phyloP scores from a whole-genome alignment of 495 filamentous ascomycete genomes.

The Lasiosphaeris hirsuta region DNA sequence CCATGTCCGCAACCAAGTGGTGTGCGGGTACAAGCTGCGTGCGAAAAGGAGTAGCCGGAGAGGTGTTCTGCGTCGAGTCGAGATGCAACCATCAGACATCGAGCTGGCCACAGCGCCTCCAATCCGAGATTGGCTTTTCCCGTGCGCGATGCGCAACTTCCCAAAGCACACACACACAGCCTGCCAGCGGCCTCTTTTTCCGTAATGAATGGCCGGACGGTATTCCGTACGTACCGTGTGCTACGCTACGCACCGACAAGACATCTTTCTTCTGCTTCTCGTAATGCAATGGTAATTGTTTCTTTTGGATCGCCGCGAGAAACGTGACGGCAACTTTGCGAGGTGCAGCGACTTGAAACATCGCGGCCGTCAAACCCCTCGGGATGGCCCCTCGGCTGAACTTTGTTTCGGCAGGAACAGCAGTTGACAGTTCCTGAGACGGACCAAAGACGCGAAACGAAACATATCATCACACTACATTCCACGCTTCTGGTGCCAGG shows the following conservation, averaged over 20 bases:
- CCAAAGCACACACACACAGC: neutral
- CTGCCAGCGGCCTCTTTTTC: neutral
- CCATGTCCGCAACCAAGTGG: no score
- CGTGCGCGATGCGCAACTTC: neutral
- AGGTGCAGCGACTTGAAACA: slow-evolving; percentile 9
- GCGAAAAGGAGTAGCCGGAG: neutral
- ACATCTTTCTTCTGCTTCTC: neutral
- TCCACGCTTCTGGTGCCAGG: no score
- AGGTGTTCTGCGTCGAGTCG: neutral
- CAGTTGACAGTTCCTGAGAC: no score
- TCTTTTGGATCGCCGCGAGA: neutral
- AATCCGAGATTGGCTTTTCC: neutral
- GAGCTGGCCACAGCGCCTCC: slow-evolving; percentile 1
- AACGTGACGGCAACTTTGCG: neutral
- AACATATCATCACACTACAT: no score
- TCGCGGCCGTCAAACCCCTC: neutral
- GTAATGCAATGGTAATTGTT: neutral
- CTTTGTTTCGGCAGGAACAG: no score
- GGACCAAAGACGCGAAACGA: no score
- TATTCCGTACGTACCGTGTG: no score
- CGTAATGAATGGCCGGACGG: neutral
- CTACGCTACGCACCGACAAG: neutral
- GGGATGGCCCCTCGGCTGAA: neutral
- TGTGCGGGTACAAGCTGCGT: no score
- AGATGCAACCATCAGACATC: neutral